These are phyloP conservation scores for Ustilago loliicola DNA, from an alignment of 1,284 basidiomycete species.

Conservation along the genomic window DNA sequence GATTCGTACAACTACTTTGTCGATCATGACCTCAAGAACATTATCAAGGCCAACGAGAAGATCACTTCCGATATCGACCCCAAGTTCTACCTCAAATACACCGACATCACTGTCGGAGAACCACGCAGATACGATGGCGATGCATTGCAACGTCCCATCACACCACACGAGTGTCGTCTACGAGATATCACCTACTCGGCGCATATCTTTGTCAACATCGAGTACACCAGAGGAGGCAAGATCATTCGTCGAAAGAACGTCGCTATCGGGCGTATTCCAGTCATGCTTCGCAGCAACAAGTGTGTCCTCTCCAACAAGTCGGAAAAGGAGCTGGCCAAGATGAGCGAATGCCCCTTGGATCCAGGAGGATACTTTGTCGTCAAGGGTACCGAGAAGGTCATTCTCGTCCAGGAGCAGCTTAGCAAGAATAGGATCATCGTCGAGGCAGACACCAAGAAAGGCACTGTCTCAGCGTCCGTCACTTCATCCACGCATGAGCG, in stretches of 20 bases:
- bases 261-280: slow-evolving; percentile 90
- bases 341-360: slow-evolving; percentile 97
- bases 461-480: slow-evolving; percentile 93
- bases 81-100: slow-evolving; percentile 96
- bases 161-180: slow-evolving; percentile 96
- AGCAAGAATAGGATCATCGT: slow-evolving; percentile 99
- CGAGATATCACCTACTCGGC: slow-evolving; percentile 97
- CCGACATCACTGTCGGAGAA: slow-evolving; percentile 82
- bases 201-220: slow-evolving; percentile 92
- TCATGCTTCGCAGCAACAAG: slow-evolving; percentile 96
- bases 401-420: slow-evolving; percentile 97
- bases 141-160: slow-evolving; percentile 84
- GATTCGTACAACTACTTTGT: slow-evolving; percentile 99
- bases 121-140: slow-evolving; percentile 86
- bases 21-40: slow-evolving; percentile 85
- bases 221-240: slow-evolving; percentile 92
- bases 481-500: slow-evolving; percentile 94
- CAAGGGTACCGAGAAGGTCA: slow-evolving; percentile 99
- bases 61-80: slow-evolving; percentile 92
- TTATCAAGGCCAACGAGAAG: slow-evolving; percentile 73
- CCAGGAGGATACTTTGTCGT: slow-evolving; percentile 99
- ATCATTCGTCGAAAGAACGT: slow-evolving; percentile 87
- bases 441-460: slow-evolving; percentile 83
- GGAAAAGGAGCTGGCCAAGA: slow-evolving; percentile 86
- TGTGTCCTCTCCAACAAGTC: slow-evolving; percentile 81